These are phyloP conservation scores for Didymellaceae sp. DNA, from an alignment of 2,329 filamentous ascomycete species.

Conservation along the genomic window DNA sequence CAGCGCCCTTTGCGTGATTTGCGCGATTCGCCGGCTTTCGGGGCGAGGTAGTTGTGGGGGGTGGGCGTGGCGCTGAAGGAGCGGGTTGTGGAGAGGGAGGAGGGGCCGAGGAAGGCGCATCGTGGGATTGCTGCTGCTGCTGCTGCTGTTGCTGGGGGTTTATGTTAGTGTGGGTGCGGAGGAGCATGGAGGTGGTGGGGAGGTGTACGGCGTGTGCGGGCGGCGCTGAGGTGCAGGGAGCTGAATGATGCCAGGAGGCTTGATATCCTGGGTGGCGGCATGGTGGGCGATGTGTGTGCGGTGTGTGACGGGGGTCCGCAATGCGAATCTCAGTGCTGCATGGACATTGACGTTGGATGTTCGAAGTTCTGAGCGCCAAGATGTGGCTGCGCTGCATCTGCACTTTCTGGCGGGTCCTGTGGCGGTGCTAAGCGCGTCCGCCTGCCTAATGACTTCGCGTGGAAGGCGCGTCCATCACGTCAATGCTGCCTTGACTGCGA, in stretches of 20 bases:
- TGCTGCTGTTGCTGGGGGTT: neutral
- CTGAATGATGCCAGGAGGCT: slow-evolving; percentile 45
- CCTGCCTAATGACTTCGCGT: slow-evolving; percentile 18
- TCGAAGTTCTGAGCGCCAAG: slow-evolving; percentile 40
- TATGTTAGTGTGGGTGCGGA: neutral
- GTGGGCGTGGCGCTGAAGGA: slow-evolving; percentile 74
- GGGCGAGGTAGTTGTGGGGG: slow-evolving; percentile 78
- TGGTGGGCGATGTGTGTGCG: slow-evolving; percentile 26
- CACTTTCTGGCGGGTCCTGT: slow-evolving; percentile 1
- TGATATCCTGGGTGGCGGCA: slow-evolving; percentile 51
- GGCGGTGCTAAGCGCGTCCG: slow-evolving; percentile 1
- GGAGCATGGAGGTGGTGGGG: slow-evolving; percentile 34
- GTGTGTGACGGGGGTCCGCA: slow-evolving; percentile 5
- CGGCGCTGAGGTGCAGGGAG: slow-evolving; percentile 31
- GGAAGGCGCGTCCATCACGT: slow-evolving; percentile 26
- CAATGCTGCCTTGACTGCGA: slow-evolving; percentile 13
- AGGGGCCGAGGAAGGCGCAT: slow-evolving; percentile 44
- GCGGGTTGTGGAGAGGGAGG: slow-evolving; percentile 48
- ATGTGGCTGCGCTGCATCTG: slow-evolving; percentile 4
- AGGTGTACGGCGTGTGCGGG: slow-evolving; percentile 32
- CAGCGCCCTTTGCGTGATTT: slow-evolving; percentile 89
- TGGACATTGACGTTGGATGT: slow-evolving; percentile 1
- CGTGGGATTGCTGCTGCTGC: slow-evolving; percentile 33
- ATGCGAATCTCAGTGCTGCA: too few relatives aligned
- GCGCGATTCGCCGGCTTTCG: slow-evolving; percentile 78